phyloP scores from a whole-genome alignment of 176 grass and related monocot genomes.

The Puccinellia tenuiflora region DNA sequence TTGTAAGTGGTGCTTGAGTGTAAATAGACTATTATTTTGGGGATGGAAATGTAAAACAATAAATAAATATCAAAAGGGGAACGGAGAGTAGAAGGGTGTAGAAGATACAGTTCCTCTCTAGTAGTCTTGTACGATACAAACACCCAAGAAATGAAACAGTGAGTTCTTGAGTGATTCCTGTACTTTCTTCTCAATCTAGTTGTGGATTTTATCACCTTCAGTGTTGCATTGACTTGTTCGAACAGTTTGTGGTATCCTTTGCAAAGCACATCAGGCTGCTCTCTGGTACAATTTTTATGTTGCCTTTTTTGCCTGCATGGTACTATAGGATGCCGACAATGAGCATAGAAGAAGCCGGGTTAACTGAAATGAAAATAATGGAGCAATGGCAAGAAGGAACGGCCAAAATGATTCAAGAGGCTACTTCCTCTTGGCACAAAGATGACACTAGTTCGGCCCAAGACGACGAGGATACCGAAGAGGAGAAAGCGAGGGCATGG shows the following conservation, averaged over 20 bases:
- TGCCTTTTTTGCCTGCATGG: neutral
- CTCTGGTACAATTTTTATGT: neutral
- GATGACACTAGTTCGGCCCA: constrained; percentile 36
- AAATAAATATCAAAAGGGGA: no score
- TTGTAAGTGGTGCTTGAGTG: no score
- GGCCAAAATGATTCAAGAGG: constrained; percentile 55
- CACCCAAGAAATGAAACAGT: no score
- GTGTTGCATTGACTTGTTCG: neutral
- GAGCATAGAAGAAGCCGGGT: constrained; percentile 92
- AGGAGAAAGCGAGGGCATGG: constrained; percentile 74
- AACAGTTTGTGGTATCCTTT: neutral
- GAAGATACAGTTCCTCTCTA: no score
- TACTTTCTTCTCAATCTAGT: no score
- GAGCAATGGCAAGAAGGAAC: constrained; percentile 79
- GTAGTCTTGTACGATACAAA: no score
- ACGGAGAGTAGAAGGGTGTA: no score
- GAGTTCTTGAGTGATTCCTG: no score
- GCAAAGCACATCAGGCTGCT: neutral
- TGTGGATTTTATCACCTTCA: neutral
- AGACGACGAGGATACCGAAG: constrained; percentile 69
- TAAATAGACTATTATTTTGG: no score
- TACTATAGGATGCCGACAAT: constrained; percentile 62
- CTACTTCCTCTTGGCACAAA: constrained; percentile 72
- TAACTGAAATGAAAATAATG: constrained; percentile 96
- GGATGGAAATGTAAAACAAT: no score